A percentile compares a stretch with the other conserved stretches of the same genome.
Conservation (phyloP, 179 eudicot genomes). For the Vitellaria paradoxa region DNA sequence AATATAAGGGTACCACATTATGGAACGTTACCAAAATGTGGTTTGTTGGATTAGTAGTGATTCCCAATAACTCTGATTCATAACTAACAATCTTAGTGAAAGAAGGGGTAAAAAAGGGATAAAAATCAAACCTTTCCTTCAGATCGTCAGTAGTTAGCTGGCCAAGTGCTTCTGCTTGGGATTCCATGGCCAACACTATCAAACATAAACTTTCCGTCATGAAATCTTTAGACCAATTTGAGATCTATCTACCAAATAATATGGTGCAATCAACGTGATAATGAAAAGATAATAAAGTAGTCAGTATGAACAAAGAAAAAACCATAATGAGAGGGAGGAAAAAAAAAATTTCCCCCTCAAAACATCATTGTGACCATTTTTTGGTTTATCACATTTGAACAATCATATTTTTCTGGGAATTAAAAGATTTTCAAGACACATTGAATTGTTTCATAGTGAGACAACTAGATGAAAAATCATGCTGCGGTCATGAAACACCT, state of each 20-base stretch:
- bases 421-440: background rate
- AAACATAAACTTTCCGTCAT: constrained; percentile 2
- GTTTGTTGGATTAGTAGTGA: too few relatives aligned
- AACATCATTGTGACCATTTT: background rate
- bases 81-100: too few relatives aligned
- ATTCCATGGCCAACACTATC: constrained; percentile 91
- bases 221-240: background rate
- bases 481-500: background rate
- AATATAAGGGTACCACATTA: too few relatives aligned
- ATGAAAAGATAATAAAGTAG: background rate
- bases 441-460: background rate
- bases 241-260: background rate
- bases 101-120: too few relatives aligned
- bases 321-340: background rate
- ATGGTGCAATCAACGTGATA: background rate
- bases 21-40: too few relatives aligned
- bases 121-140: constrained; percentile 69
- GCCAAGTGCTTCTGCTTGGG: constrained; percentile 87
- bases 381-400: background rate
- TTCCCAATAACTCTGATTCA: too few relatives aligned
- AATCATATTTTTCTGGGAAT: background rate
- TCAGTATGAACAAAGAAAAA: background rate
- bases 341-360: background rate
- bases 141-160: constrained; percentile 86
- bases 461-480: background rate